phyloP scores from a whole-genome alignment of 2,329 filamentous ascomycete genomes.

The Fusarium piperis region DNA sequence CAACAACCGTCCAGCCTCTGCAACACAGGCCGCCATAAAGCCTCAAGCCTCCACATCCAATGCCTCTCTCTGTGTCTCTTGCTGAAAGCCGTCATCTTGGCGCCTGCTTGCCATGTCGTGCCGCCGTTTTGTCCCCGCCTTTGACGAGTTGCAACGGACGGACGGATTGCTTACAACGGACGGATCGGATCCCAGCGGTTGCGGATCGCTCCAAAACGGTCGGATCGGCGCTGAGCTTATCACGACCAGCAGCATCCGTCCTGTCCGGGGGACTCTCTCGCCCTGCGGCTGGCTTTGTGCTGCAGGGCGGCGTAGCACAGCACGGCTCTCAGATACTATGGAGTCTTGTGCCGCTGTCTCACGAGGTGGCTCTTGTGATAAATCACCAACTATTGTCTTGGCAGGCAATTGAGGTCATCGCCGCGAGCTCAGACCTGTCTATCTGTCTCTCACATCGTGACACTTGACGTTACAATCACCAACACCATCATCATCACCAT shows the following conservation, averaged over 20 bases:
- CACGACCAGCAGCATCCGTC: neutral
- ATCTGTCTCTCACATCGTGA: neutral
- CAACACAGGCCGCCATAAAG: conserved; percentile 4
- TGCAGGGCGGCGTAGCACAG: conserved; percentile 2
- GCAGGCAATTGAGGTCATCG: neutral
- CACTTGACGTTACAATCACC: neutral
- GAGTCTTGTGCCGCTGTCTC: neutral
- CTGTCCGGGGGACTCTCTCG: neutral
- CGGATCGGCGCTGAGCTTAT: conserved; percentile 31
- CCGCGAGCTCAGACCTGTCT: neutral
- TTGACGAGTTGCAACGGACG: neutral
- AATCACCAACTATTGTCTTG: conserved; percentile 4
- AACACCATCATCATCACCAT: neutral
- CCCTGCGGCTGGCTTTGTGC: neutral
- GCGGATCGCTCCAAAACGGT: conserved; percentile 21
- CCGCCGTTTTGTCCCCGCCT: neutral
- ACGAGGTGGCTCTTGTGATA: neutral
- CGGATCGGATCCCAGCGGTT: conserved; percentile 23
- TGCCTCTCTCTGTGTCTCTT: neutral
- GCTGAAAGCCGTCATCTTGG: neutral
- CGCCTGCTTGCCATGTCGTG: neutral
- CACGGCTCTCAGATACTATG: neutral
- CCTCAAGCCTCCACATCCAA: neutral
- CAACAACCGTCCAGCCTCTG: conserved; percentile 5
- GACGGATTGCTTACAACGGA: conserved; percentile 31